Evolutionary conservation across 2,329 filamentous ascomycete species (phyloP), one percentile per base, ranked within the genome.

Genomic region (Verticillium nonalfalfae): DNA sequence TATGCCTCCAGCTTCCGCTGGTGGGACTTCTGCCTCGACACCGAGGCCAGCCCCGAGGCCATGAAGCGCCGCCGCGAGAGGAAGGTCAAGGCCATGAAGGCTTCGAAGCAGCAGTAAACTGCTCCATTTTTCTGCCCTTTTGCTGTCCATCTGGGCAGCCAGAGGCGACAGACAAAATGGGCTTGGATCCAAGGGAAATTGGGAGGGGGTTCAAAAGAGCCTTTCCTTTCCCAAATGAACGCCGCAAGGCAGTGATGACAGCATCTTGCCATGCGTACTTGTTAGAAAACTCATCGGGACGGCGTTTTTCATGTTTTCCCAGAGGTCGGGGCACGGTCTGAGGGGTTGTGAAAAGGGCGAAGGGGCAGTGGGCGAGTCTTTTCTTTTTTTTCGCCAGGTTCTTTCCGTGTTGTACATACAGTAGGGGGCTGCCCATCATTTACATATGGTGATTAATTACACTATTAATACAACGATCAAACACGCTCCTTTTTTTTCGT

Each of bases 1-100:
- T 99, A 98, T 75, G 83, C 94, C 59, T 97, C 93, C 73, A 96
- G 91, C 82, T 99, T 99, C 87, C 86, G 94, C 76, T 99, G 95
- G 95, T 99, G 95, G 95, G 95, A 99, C 80, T 96, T 90, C 75
- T 75, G 88, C 69, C 84, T 98, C 68, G 93, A 97, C 77, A 99
- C 95, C 64, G 94, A 99, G 83, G 91, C 91, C 66, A 92, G 91
- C 59, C 86, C 91, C 40, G 94, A 96, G 76, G 91, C 94, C 50
- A 85, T 90, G 69, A 93, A 93, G 87, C 85, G 83, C 73, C 88
- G 93, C 72, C 85, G 93, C 63, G 92, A 95, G 76, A 86, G 81
- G 76, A 93, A 90, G 85, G 70, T 91, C 58, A 84, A 81, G 60
- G 76, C 85, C 62, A 81, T 89, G 75, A 81, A 81, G 72, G 80